Conservation (phyloP, 164 flowering plant species). For the Annona cherimola region DNA sequence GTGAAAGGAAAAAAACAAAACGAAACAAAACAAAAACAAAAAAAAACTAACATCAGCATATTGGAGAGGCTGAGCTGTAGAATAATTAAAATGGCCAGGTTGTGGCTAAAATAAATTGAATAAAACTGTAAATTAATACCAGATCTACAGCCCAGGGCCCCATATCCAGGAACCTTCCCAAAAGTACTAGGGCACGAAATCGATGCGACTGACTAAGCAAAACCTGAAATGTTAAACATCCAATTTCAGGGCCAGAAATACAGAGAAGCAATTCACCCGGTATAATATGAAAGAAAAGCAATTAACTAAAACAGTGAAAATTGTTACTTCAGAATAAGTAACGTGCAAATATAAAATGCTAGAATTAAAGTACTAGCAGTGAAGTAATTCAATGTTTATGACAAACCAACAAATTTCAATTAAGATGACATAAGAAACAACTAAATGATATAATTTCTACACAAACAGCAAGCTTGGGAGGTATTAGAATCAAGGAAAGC, state of each 20-base stretch:
- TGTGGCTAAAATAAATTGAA: neutral
- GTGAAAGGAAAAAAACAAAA: neutral
- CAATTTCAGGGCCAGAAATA: neutral
- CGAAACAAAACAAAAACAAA: neutral
- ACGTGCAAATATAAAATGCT: neutral
- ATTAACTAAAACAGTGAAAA: neutral
- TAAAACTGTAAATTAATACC: slow-evolving; percentile 34
- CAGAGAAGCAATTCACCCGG: neutral
- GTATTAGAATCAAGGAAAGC: too few species aligned
- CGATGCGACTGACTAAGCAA: slow-evolving; percentile 95
- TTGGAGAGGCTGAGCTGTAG: neutral
- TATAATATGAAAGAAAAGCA: neutral
- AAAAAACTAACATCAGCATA: neutral
- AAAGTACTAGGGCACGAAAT: slow-evolving; percentile 87
- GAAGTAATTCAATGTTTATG: neutral
- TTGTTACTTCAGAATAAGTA: neutral
- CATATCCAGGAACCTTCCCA: slow-evolving; percentile 95
- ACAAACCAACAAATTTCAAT: neutral
- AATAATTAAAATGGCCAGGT: neutral
- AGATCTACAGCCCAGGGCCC: slow-evolving; percentile 99
- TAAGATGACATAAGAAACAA: neutral
- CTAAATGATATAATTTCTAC: neutral
- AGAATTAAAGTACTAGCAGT: too few species aligned
- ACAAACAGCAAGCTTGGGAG: too few species aligned
- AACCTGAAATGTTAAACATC: slow-evolving; percentile 40